Base-by-base conservation (phyloP, 441 rosid species). In the Erodium trifolium region DNA sequence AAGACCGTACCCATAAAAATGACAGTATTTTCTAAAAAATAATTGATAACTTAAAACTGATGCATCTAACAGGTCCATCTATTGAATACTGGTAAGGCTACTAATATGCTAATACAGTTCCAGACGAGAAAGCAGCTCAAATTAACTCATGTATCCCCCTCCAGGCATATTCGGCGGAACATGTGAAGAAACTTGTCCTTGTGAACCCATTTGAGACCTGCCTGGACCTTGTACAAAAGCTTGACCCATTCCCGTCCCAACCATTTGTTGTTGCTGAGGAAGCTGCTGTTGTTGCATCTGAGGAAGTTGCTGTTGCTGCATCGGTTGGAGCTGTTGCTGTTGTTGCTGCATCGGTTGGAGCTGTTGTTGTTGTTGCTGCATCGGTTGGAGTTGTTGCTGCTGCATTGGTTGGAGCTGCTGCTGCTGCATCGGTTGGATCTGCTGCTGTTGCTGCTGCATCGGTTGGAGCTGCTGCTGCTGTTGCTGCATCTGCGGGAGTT, bases 241-340 rank as follows among this genome's bases (percentile, higher is more conserved):
- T 79, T 85, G 89, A 76, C 86, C 86, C 87, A 91, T 86, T 73
- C 86, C 90, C 9, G 87, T 73, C 57, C 97, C 97, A 35, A 83
- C 91, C 86, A 90, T 82, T 82, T 84, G 91, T 65, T 92, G 97
- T 64, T 81, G 87, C 77, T 73, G 86, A n/a, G 77, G 79, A 23
- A 71, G 66, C 8, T 75, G 84, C 17, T 64, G 72, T 8, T 43
- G 68, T 18, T 66, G 68, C 53, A 14, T 45, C 11, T 14, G 53
- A 4, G 60, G 75, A 41, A 55, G 70, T 3, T 63, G 70, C 9
- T 68, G 70, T 31, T 67, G 75, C 7, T 23, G 27, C 27, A 23
- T 23, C 27, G 27, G 27, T 23, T 37, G 70, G n/a, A 39, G 29
- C n/a, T 43, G 14, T 5, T 16, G 55, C 59, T 68, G 76, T 0